A percentile compares a stretch with the other conserved stretches of the same genome.
Evolutionary conservation across 2,329 filamentous ascomycete genomes (phyloP).

Genomic region (Cladosporium cucumerinum): DNA sequence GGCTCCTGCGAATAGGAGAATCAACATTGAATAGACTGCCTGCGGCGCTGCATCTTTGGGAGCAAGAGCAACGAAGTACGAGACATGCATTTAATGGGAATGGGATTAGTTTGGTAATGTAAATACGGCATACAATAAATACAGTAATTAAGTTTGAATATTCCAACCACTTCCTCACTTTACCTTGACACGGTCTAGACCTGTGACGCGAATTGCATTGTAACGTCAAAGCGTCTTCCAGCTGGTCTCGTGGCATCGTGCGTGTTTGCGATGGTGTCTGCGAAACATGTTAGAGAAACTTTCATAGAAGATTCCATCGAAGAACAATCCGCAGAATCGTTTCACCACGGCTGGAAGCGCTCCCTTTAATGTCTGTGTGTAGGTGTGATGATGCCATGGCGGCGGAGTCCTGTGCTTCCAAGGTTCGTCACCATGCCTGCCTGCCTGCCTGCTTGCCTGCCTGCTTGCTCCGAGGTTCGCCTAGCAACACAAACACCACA

Average conservation of each 20-base stretch:
- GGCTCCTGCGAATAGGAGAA: conserved; percentile 48
- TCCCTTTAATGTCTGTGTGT: conserved; percentile 4
- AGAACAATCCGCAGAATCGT: background rate
- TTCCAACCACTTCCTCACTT: background rate
- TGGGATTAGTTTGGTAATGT: background rate
- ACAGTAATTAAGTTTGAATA: background rate
- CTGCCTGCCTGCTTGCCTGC: background rate
- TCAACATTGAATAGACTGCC: conserved; percentile 51
- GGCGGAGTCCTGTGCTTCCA: background rate
- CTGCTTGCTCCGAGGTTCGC: background rate
- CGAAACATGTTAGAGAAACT: background rate
- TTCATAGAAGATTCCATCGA: background rate
- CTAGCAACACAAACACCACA: background rate
- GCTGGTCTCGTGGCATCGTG: background rate
- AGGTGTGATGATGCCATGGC: background rate
- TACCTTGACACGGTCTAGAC: background rate
- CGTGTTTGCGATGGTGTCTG: background rate
- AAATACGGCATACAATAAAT: background rate
- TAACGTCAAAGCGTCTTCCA: background rate
- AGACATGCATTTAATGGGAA: conserved; percentile 1
- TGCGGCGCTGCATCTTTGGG: background rate
- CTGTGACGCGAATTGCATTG: background rate
- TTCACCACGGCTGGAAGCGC: background rate
- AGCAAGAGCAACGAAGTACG: background rate
- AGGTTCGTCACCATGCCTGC: background rate